Evolutionary conservation across 495 filamentous ascomycete species (phyloP).

Genomic region (Tetracladium setigerum): DNA sequence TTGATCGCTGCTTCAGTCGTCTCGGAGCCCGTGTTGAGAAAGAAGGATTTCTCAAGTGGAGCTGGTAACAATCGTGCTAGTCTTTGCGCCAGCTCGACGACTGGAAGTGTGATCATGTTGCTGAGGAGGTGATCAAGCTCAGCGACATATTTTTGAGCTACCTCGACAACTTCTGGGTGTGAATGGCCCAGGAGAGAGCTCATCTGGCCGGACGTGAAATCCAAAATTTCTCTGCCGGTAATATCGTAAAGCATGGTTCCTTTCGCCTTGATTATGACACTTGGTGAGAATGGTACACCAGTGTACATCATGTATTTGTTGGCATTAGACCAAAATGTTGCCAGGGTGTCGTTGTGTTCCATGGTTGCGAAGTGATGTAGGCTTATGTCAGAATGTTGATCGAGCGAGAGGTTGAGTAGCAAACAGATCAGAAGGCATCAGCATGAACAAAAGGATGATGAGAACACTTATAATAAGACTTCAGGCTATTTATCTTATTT

Average conservation of each 20-base stretch:
- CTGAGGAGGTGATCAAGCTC: conserved; percentile 37
- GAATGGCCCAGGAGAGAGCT: conserved; percentile 42
- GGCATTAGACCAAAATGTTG: no score
- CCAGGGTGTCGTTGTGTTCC: no score
- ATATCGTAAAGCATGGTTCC: conserved; percentile 27
- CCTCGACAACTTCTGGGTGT: conserved; percentile 32
- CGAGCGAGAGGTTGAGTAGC: no score
- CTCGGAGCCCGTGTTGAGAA: conserved; percentile 58
- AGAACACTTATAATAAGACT: no score
- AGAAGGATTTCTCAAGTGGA: conserved; percentile 32
- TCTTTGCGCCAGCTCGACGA: conserved; percentile 33
- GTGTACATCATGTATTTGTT: no score
- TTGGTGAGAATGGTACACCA: conserved; percentile 2
- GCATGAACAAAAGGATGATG: no score
- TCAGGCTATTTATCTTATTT: no score
- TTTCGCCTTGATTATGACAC: conserved; percentile 5
- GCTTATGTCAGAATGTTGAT: no score
- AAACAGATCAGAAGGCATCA: no score
- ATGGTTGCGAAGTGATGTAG: no score
- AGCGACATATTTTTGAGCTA: conserved; percentile 27
- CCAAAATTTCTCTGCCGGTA: conserved; percentile 54
- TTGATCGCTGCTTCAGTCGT: conserved; percentile 61
- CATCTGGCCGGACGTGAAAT: conserved; percentile 49
- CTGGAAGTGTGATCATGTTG: conserved; percentile 33
- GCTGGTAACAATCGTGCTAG: conserved; percentile 34